Base-by-base conservation (phyloP, 768 basidiomycete species). In the Rhodotorula graminis region DNA sequence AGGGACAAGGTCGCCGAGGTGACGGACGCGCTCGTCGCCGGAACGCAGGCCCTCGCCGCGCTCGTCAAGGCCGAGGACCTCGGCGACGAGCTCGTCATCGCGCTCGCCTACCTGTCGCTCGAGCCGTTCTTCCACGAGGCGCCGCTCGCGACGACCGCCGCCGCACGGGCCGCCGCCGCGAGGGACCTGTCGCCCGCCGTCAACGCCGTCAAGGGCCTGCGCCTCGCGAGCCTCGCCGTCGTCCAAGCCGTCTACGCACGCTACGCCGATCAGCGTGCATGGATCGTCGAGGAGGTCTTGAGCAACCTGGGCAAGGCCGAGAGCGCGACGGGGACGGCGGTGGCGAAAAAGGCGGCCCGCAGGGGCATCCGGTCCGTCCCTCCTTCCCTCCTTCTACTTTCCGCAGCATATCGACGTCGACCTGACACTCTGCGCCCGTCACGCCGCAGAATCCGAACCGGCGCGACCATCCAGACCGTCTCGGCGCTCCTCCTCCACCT, bases 251-350 rank as follows among this genome's bases (percentile, higher is more conserved):
- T 96, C 78, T 98, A 96, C 77, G 91, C 91, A 21, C 90, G 89
- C 73, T 88, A 97, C 78, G 88, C 91, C 75, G 89, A 89, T 56
- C 96, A 99, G 80, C 84, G 96, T 16, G 88, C 89, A 1, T 96
- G 93, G 93, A 95, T 98, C 73, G 89, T 98, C n/a, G 94, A 98
- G 80, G 96, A 98, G 81, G 94, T 98, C 47, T 79, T 99, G 40
- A 86, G 88, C 16, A 94, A 92, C 0, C 82, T 98, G 65, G 72
- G 68, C 23, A 53, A 65, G 49, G 64, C 61, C 0, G 69, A 93
- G 90, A 14, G n/a, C 9, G 46, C 76, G 94, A 92, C 81, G 84
- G 94, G 33, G n/a, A n/a, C 90, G 92, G 5, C 91, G 93, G 77
- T 46, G 5, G 87, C 88, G 29, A 96, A 92, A 80, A 91, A 92